phyloP scores from a whole-genome alignment of 371 early-diverging fungal species.

The Circinella umbellata region DNA sequence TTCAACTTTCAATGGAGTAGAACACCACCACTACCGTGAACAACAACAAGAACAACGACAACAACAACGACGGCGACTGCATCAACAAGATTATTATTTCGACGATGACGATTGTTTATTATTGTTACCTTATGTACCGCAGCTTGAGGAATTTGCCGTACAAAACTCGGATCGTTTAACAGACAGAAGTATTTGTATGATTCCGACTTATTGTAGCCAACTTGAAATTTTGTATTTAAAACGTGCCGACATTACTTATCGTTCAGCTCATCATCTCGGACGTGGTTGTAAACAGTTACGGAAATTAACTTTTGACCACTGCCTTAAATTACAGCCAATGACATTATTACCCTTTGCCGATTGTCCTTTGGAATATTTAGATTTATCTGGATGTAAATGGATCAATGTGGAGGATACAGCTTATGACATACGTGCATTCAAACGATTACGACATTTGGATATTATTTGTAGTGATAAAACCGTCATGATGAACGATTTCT shows the following conservation, averaged over 20 bases:
- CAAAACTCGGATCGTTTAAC: conserved; percentile 34
- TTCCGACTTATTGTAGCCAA: conserved; percentile 31
- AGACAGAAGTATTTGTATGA: conserved; percentile 36
- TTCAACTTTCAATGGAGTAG: too few relatives aligned
- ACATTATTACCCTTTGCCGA: conserved; percentile 41
- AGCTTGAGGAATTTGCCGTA: conserved; percentile 38
- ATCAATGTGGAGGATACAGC: conserved; percentile 48
- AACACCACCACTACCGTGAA: too few relatives aligned
- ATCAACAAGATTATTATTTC: conserved; percentile 1
- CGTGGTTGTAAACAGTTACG: conserved; percentile 25
- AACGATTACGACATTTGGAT: conserved; percentile 34
- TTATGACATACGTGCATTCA: conserved; percentile 33
- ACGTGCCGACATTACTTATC: conserved; percentile 34
- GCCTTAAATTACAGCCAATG: conserved; percentile 29
- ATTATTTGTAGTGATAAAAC: conserved; percentile 42
- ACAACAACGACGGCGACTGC: not conserved
- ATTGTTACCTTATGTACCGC: conserved; percentile 28
- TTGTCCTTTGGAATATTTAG: conserved; percentile 38
- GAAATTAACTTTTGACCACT: conserved; percentile 33
- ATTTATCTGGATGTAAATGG: conserved; percentile 48
- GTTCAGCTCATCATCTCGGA: conserved; percentile 43
- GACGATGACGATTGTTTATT: conserved; percentile 33
- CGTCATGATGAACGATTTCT: conserved; percentile 25
- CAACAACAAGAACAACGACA: not conserved
- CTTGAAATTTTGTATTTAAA: conserved; percentile 36